Conservation (phyloP, 1,284 basidiomycete species). For the Marasmius oreades region DNA sequence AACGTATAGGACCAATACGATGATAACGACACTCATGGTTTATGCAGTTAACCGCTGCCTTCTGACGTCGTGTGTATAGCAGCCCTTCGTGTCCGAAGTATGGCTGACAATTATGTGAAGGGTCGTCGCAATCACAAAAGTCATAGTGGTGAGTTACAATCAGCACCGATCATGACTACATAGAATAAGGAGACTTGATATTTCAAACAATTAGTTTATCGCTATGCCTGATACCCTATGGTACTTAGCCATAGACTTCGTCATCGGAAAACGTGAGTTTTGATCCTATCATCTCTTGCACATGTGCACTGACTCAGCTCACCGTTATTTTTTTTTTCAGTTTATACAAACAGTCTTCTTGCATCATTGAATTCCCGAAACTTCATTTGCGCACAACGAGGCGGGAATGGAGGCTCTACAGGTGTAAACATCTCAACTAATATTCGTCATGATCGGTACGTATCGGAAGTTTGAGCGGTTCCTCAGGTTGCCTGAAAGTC, state of each 20-base stretch:
- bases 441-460: not conserved
- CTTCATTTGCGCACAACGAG: constrained; percentile 12
- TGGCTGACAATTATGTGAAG: constrained; percentile 17
- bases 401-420: no score
- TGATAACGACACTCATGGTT: constrained; percentile 32
- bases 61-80: constrained; percentile 31
- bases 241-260: constrained; percentile 37
- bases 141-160: constrained; percentile 27
- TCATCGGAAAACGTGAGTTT: constrained; percentile 34
- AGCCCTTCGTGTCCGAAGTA: not conserved
- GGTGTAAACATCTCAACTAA: not conserved
- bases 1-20: constrained; percentile 30
- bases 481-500: no score
- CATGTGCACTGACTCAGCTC: not conserved
- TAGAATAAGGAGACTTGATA: no score
- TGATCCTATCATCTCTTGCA: not conserved
- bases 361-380: constrained; percentile 34
- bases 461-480: no score
- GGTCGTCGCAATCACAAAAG: constrained; percentile 31
- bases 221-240: constrained; percentile 30
- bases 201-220: constrained; percentile 25
- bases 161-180: not conserved
- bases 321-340: no score
- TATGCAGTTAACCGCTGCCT: constrained; percentile 38
- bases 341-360: constrained; percentile 37